Conservation (phyloP, 1,284 basidiomycete genomes). For the Cryptococcus neoformans region DNA sequence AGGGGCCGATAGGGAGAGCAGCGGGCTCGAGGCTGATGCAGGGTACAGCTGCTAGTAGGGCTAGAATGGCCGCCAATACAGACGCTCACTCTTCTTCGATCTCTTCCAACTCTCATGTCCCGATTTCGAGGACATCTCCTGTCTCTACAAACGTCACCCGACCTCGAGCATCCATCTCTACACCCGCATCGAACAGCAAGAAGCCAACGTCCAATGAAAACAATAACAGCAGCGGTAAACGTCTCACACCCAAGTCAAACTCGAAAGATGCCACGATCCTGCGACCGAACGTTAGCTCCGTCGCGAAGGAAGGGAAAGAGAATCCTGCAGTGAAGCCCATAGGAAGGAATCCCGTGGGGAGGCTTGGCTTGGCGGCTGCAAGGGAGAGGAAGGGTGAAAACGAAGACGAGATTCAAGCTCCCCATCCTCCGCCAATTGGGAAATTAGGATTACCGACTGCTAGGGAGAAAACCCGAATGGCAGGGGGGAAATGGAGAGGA, state of each 20-base stretch:
- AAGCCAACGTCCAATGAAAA: no score
- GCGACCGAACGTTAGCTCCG: background rate
- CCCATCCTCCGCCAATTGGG: no score
- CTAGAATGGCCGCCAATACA: conserved; percentile 19
- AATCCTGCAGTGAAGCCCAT: conserved; percentile 3
- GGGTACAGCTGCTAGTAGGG: conserved; percentile 33
- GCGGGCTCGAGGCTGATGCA: conserved; percentile 26
- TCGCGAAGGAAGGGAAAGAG: background rate
- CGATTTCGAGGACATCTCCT: background rate
- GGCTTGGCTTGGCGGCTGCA: conserved; percentile 17
- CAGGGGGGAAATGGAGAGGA: no score
- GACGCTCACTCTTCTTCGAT: background rate
- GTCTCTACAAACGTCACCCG: background rate
- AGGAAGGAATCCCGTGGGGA: conserved; percentile 7
- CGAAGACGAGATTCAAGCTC: no score
- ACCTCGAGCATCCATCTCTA: background rate
- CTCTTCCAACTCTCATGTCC: background rate
- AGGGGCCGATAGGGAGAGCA: background rate
- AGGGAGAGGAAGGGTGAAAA: background rate
- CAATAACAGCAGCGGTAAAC: background rate
- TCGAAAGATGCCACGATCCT: background rate
- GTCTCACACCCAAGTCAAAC: background rate
- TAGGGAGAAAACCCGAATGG: no score
- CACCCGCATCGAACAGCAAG: background rate
- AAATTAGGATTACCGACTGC: no score